phyloP scores from a whole-genome alignment of 2,329 filamentous ascomycete genomes.

The Penicillium brasilianum region DNA sequence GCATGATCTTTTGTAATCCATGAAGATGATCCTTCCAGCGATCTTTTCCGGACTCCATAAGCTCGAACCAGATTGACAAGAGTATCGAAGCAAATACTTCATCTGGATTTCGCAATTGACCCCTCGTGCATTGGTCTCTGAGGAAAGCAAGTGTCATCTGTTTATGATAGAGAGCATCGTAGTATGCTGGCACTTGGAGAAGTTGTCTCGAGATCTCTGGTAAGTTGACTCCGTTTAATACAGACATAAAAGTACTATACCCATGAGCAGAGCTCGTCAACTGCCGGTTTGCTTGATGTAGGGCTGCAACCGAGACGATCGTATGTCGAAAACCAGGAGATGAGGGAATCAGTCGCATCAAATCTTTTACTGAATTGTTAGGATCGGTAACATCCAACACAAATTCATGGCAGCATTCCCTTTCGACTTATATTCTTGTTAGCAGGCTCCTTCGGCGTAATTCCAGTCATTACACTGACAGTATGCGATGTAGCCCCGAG shows the following conservation, averaged over 20 bases:
- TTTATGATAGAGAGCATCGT: constrained; percentile 12
- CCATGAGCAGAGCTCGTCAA: not conserved
- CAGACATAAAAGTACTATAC: not conserved
- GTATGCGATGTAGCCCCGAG: constrained; percentile 10
- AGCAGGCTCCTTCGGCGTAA: not conserved
- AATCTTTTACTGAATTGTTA: constrained; percentile 18
- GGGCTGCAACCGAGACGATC: constrained; percentile 17
- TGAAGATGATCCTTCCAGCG: constrained; percentile 19
- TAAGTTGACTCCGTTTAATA: not conserved
- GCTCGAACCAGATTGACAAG: constrained; percentile 18
- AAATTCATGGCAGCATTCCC: constrained; percentile 17
- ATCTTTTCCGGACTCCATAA: constrained; percentile 16
- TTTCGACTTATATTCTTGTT: constrained; percentile 12
- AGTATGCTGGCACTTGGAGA: constrained; percentile 2
- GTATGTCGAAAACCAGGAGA: constrained; percentile 16
- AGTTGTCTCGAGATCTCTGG: not conserved
- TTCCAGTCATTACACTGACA: not conserved
- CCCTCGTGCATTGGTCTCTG: constrained; percentile 3
- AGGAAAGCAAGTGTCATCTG: constrained; percentile 10
- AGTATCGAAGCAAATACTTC: constrained; percentile 16
- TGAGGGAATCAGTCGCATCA: constrained; percentile 19
- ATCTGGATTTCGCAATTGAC: constrained; percentile 1
- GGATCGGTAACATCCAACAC: constrained; percentile 12
- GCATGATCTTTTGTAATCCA: constrained; percentile 15
- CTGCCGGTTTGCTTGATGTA: constrained; percentile 12